Percentiles rank a stretch among this genome's conserved stretches.
Conservation (phyloP, 148 eudicot genomes). For the Simmondsia chinensis region DNA sequence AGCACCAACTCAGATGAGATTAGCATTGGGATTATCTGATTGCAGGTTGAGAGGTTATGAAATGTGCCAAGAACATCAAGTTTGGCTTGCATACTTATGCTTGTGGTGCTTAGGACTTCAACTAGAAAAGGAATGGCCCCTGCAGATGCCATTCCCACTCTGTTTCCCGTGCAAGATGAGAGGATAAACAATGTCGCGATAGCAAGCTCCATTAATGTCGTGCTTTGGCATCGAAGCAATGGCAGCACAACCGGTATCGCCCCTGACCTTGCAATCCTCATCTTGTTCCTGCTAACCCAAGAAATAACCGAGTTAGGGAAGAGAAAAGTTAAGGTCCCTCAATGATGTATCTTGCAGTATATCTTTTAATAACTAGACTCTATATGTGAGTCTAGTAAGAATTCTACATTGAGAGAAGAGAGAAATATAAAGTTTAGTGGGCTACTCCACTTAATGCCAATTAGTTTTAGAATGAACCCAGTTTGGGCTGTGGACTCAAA, state of each 20-base stretch:
- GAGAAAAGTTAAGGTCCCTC: neutral
- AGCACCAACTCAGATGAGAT: conserved; percentile 16
- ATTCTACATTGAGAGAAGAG: no score
- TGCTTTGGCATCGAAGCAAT: conserved; percentile 30
- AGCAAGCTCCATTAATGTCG: conserved; percentile 28
- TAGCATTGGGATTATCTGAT: conserved; percentile 29
- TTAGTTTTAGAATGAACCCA: neutral
- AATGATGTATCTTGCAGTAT: no score
- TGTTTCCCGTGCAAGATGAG: conserved; percentile 51
- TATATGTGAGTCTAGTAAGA: no score
- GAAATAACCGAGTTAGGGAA: no score
- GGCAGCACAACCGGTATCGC: conserved; percentile 28
- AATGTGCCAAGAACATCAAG: conserved; percentile 45
- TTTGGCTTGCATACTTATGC: conserved; percentile 39
- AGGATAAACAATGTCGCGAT: conserved; percentile 45
- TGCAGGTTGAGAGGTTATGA: conserved; percentile 45
- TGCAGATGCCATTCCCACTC: conserved; percentile 31
- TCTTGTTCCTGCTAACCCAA: conserved; percentile 60
- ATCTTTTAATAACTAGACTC: no score
- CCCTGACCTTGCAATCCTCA: conserved; percentile 43
- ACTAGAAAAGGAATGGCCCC: conserved; percentile 41
- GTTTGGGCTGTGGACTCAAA: neutral
- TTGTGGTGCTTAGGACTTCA: conserved; percentile 15
- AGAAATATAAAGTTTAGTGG: no score
- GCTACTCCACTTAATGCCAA: neutral